phyloP scores from a whole-genome alignment of 345 rosid species.

The Dimocarpus longan region DNA sequence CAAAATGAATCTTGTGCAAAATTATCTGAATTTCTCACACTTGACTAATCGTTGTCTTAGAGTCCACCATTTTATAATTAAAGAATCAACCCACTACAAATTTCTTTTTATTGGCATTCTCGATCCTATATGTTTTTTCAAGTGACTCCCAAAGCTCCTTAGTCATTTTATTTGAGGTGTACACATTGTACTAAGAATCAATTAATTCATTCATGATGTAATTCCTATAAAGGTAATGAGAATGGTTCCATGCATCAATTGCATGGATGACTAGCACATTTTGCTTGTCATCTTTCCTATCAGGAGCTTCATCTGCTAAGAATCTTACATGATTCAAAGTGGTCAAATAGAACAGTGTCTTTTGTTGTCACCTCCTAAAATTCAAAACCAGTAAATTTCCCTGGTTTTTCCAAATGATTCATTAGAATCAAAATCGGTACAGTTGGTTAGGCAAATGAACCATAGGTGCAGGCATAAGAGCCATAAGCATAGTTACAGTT shows the following conservation, averaged over 20 bases:
- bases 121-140: background rate
- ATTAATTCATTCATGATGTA: background rate
- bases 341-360: background rate
- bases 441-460: no score
- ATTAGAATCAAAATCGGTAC: background rate
- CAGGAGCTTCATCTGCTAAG: background rate
- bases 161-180: background rate
- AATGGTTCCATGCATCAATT: background rate
- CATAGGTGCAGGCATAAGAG: no score
- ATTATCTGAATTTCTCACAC: slow-evolving; percentile 4
- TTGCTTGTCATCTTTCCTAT: background rate
- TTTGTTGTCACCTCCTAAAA: background rate
- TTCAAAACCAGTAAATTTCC: background rate
- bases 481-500: no score
- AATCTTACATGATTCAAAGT: background rate
- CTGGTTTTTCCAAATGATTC: background rate
- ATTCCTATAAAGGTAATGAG: background rate
- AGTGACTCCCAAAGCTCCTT: background rate
- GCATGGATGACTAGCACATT: background rate
- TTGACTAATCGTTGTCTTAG: background rate
- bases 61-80: background rate
- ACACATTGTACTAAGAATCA: background rate
- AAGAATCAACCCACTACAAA: background rate
- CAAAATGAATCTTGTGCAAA: background rate
- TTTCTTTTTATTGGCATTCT: background rate